Conservation (phyloP, 768 basidiomycete genomes). For the Cytidiella melzeri region DNA sequence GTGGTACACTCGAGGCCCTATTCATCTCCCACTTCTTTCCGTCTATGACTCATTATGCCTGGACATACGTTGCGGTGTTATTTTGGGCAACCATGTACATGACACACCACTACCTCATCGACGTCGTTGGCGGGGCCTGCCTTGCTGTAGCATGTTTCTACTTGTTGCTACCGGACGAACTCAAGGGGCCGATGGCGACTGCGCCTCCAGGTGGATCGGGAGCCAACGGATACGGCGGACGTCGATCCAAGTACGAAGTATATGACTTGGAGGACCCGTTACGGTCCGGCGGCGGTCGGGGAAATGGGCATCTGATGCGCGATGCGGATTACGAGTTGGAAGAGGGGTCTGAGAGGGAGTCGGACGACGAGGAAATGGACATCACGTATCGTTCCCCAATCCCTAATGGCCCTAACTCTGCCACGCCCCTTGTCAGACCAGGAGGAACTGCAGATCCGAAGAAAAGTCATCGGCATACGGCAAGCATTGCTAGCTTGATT, state of each 20-base stretch:
- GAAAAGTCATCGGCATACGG: conserved; percentile 68
- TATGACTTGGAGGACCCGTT: conserved; percentile 69
- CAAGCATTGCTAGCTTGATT: conserved; percentile 79
- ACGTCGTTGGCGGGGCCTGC: conserved; percentile 91
- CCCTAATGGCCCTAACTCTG: conserved; percentile 27
- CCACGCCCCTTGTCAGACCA: conserved; percentile 30
- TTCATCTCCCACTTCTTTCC: conserved; percentile 97
- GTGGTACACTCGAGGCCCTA: conserved; percentile 87
- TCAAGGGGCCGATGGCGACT: conserved; percentile 50
- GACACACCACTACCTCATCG: conserved; percentile 97
- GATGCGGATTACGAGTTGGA: conserved; percentile 55
- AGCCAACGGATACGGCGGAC: conserved; percentile 18
- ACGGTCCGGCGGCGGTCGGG: conserved; percentile 24
- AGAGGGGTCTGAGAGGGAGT: conserved; percentile 35
- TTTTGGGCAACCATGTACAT: conserved; percentile 99
- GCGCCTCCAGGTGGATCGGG: conserved; percentile 44
- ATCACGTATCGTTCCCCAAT: conserved; percentile 67
- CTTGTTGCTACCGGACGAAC: conserved; percentile 76
- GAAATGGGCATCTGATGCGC: conserved; percentile 24
- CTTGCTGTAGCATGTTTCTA: conserved; percentile 87
- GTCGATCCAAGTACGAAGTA: conserved; percentile 62
- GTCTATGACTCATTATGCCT: conserved; percentile 54
- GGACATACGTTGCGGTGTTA: conserved; percentile 78
- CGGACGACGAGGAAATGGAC: conserved; percentile 64
- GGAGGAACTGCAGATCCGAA: conserved; percentile 21